Percentiles rank a stretch among this genome's conserved stretches.
phyloP scores from a whole-genome alignment of 2,329 filamentous ascomycete species.

The Tolypocladium amazonense region DNA sequence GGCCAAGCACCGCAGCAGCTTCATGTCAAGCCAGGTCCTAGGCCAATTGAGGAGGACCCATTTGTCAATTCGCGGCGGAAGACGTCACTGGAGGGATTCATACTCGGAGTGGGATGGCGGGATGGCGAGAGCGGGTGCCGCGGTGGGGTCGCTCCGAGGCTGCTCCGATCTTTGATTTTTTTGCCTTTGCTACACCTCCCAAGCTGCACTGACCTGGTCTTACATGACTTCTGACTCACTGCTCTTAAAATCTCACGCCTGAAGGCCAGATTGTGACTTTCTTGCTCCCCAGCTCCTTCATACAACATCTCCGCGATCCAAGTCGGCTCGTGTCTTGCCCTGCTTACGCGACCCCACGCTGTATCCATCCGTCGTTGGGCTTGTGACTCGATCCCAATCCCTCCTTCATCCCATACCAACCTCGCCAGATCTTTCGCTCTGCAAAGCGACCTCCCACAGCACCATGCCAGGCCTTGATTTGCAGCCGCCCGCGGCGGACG shows the following conservation, averaged over 20 bases:
- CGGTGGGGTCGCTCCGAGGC: constrained; percentile 18
- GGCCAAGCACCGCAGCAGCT: neutral
- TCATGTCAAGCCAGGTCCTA: neutral
- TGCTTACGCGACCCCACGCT: neutral
- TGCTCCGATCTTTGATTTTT: constrained; percentile 12
- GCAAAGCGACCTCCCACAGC: neutral
- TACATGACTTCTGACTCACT: neutral
- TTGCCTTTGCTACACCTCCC: neutral
- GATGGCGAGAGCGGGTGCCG: neutral
- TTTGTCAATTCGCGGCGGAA: neutral
- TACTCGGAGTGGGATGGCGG: neutral
- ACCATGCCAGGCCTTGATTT: constrained; percentile 31
- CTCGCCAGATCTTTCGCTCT: neutral
- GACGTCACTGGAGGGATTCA: neutral
- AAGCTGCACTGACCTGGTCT: neutral
- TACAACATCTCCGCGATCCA: neutral
- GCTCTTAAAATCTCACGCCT: neutral
- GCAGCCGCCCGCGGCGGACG: constrained; percentile 31
- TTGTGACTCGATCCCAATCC: neutral
- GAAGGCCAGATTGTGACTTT: neutral
- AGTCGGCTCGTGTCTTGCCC: neutral
- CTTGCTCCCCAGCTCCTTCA: neutral
- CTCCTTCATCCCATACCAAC: neutral
- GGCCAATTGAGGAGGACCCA: constrained; percentile 1
- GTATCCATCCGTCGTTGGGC: neutral